Evolutionary conservation across 2,329 filamentous ascomycete species (phyloP).

Genomic region (Penicillium sp.): DNA sequence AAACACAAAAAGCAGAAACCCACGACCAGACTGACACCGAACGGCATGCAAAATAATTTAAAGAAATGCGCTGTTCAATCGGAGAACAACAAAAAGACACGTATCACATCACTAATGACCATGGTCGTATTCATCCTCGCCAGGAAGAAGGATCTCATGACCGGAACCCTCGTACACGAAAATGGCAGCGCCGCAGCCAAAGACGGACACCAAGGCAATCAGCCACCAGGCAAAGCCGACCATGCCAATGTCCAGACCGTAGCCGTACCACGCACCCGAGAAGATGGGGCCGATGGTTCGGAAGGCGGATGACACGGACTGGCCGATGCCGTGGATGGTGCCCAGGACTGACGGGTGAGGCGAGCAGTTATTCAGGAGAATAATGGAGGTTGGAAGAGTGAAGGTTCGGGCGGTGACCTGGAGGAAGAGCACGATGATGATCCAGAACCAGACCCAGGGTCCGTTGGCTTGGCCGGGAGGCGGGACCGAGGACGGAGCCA

Average conservation of each 20-base stretch:
- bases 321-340: conserved; percentile 59
- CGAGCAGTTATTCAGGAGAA: conserved; percentile 60
- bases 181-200: conserved; percentile 59
- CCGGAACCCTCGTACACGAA: conserved; percentile 65
- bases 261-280: conserved; percentile 55
- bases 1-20: conserved; percentile 3
- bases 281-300: conserved; percentile 58
- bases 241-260: conserved; percentile 54
- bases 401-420: conserved; percentile 74
- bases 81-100: conserved; percentile 5
- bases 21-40: conserved; percentile 17
- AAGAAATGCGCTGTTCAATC: conserved; percentile 23
- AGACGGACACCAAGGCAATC: conserved; percentile 52
- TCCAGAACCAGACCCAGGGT: conserved; percentile 62
- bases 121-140: conserved; percentile 33
- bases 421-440: conserved; percentile 62
- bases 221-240: conserved; percentile 60
- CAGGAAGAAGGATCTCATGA: conserved; percentile 53
- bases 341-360: conserved; percentile 60
- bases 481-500: conserved; percentile 59
- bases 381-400: conserved; percentile 58
- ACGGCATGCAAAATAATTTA: conserved; percentile 23
- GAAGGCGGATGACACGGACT: conserved; percentile 55
- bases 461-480: conserved; percentile 39
- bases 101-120: conserved; percentile 20